Base-by-base conservation (phyloP, 129 eudicot species). In the Helichrysum umbraculigerum region DNA sequence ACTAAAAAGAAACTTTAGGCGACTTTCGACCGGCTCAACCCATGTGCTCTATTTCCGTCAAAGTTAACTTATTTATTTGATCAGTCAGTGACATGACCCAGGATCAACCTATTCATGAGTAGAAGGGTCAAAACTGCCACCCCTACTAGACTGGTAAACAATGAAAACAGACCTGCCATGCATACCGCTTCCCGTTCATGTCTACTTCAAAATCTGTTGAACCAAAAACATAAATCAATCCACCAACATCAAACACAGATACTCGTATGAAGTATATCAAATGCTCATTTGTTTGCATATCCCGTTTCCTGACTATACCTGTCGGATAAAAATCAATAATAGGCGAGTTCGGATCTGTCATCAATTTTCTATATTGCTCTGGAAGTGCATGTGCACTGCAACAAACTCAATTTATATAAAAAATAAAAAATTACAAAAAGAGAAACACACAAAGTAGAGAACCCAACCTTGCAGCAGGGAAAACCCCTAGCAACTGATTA, bases 331-430 rank as follows among this genome's bases (percentile, higher is more conserved):
- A 94, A 80, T 93, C 97, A 70, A 87, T 83, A 30, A 94, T 91
- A 30, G 98, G 93, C 17, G 98, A 94, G 80, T 86, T 84, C 34
- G 98, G 96, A 84, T 94, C 96, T 10, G 86, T 88, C 98, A 94
- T 94, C 83, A 94, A 70, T 34, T 89, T 87, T 86, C 96, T 86
- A 74, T 94, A 94, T 15, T 85, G 84, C 80, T 84, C 84, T 57
- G 98, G 98, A 81, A 94, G 96, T 78, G 98, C 98, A 89, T 89
- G 98, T 58, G 98, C 50, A 85, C 98, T 94, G 93, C 85, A 87
- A 73, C 58, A 65, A 22, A 83, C 81, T 67, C 14, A 64, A 75
- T 37, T 19, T 25, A 25, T 25, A 25, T 25, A 25, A 25, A 25
- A 30, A 15, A 3, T 22, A 9, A 34, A 2, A 56, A 4, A 59